Conservation (phyloP, 176 grass and related monocot species). For the Tillandsia leiboldiana region DNA sequence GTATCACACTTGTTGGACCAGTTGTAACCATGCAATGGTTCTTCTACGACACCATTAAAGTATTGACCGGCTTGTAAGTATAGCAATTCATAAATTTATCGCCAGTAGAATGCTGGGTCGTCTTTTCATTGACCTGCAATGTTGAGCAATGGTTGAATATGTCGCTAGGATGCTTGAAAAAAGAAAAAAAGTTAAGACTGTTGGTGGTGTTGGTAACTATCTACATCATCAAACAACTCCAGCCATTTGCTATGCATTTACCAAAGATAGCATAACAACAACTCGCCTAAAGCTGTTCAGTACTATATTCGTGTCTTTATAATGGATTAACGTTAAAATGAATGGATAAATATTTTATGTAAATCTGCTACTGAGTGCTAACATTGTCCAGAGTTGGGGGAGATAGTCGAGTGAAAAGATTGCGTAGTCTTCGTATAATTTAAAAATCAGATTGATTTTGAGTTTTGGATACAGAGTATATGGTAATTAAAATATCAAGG, state of each 20-base stretch:
- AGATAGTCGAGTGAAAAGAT: neutral
- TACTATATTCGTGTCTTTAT: no score
- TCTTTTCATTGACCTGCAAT: constrained; percentile 4
- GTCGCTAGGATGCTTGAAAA: no score
- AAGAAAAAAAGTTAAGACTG: no score
- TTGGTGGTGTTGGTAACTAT: no score
- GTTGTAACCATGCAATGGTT: constrained; percentile 97
- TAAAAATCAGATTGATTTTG: neutral
- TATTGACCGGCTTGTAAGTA: constrained; percentile 88
- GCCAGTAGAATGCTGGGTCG: neutral
- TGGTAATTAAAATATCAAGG: neutral
- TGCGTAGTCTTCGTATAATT: neutral
- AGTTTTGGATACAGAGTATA: neutral
- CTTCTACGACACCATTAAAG: constrained; percentile 88
- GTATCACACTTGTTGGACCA: constrained; percentile 75
- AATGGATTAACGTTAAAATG: no score
- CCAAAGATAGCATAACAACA: no score
- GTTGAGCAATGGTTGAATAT: neutral
- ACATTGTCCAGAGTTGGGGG: neutral
- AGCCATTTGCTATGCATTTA: no score
- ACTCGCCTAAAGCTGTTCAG: no score
- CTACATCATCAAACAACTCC: no score
- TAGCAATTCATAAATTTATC: constrained; percentile 8
- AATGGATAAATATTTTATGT: no score
- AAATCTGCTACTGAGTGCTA: neutral